These are phyloP conservation scores for Rhizopus delemar DNA, from an alignment of 371 early-diverging fungal species.

Conservation along the genomic window DNA sequence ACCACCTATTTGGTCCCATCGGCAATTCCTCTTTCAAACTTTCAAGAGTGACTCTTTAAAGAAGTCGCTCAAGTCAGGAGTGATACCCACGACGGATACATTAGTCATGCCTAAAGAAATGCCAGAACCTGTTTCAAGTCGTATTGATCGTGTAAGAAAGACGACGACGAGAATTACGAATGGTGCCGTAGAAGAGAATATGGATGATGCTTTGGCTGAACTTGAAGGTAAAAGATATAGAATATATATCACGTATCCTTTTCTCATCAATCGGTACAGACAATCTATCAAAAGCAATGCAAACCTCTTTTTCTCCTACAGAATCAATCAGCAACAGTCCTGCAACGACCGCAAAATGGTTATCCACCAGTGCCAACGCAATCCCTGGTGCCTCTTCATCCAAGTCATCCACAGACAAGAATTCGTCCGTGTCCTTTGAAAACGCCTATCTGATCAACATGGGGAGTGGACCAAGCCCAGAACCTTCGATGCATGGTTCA, in stretches of 20 bases:
- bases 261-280: slow-evolving; percentile 9
- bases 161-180: slow-evolving; percentile 37
- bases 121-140: slow-evolving; percentile 52
- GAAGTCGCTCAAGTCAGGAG: slow-evolving; percentile 26
- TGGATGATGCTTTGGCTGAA: slow-evolving; percentile 54
- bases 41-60: slow-evolving; percentile 26
- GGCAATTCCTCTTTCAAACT: slow-evolving; percentile 58
- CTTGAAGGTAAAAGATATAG: slow-evolving; percentile 22
- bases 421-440: slow-evolving; percentile 60
- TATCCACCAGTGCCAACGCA: slow-evolving; percentile 38
- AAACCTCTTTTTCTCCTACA: slow-evolving; percentile 45
- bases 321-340: slow-evolving; percentile 37
- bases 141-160: slow-evolving; percentile 45
- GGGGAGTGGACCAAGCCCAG: slow-evolving; percentile 54
- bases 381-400: slow-evolving; percentile 15
- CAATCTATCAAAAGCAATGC: slow-evolving; percentile 54
- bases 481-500: slow-evolving; percentile 13
- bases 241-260: no score
- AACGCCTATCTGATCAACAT: slow-evolving; percentile 60
- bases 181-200: slow-evolving; percentile 35
- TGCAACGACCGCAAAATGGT: slow-evolving; percentile 24
- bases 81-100: slow-evolving; percentile 41
- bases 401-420: slow-evolving; percentile 13
- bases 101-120: slow-evolving; percentile 48
- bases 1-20: slow-evolving; percentile 52